Evolutionary conservation across 345 rosid genomes (phyloP).

Genomic region (Rhodomyrtus tomentosa): DNA sequence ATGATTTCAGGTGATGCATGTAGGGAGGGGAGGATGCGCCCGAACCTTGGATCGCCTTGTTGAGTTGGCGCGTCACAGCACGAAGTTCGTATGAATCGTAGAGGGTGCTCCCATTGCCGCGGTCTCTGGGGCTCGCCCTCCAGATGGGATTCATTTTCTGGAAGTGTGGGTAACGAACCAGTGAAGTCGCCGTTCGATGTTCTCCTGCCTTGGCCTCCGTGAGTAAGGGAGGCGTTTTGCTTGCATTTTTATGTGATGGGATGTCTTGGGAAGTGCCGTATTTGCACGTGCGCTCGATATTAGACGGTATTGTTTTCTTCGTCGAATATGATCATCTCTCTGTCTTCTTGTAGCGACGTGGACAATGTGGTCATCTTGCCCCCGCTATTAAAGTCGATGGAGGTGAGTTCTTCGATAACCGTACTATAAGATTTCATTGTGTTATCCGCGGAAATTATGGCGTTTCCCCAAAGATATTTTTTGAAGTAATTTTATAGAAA

Average conservation of each 20-base stretch:
- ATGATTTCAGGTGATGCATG: neutral
- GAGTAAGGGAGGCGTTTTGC: neutral
- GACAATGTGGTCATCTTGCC: neutral
- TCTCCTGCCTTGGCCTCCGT: neutral
- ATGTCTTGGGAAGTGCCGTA: neutral
- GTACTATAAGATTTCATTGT: neutral
- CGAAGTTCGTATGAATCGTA: slow-evolving; percentile 33
- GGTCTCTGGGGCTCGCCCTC: slow-evolving; percentile 6
- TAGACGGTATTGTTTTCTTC: slow-evolving; percentile 20
- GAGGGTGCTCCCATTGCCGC: slow-evolving; percentile 19
- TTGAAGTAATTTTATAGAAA: too few relatives aligned
- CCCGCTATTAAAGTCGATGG: neutral
- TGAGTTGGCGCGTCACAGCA: slow-evolving; percentile 29
- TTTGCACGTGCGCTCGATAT: neutral
- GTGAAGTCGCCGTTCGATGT: neutral
- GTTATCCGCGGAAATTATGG: neutral
- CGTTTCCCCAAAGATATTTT: too few relatives aligned
- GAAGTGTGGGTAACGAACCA: neutral
- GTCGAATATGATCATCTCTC: neutral
- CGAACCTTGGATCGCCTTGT: slow-evolving; percentile 24
- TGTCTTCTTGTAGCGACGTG: neutral
- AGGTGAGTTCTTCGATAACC: neutral
- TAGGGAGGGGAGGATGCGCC: slow-evolving; percentile 7
- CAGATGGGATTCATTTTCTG: neutral
- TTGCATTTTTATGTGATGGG: neutral